A percentile compares a stretch with the other conserved stretches of the same genome.
These are phyloP conservation scores for Globisporangium nunn DNA, from an alignment of 352 stramenopile species.

Conservation along the genomic window DNA sequence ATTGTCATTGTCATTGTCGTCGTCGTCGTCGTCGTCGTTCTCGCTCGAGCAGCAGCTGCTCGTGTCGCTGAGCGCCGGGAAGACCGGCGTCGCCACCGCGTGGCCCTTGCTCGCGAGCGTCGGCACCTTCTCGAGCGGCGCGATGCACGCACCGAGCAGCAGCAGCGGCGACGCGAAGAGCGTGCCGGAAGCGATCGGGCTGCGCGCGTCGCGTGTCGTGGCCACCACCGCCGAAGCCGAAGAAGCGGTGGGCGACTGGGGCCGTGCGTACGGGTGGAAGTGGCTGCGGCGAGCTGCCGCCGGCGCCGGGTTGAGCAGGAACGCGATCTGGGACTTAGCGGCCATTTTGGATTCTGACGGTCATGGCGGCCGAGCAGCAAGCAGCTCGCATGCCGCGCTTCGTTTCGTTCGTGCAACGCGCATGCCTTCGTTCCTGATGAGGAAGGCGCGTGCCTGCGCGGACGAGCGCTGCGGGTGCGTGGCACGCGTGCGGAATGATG, in stretches of 20 bases:
- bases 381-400: background rate
- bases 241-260: slow-evolving; percentile 9
- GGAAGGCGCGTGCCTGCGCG: too few species aligned
- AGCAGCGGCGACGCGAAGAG: slow-evolving; percentile 25
- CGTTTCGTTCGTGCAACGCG: too few species aligned
- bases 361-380: background rate
- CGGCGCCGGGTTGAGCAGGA: slow-evolving; percentile 29
- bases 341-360: slow-evolving; percentile 21
- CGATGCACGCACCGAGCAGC: slow-evolving; percentile 25
- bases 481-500: too few species aligned
- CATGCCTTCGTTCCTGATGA: too few species aligned
- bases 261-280: slow-evolving; percentile 6
- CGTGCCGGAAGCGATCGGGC: slow-evolving; percentile 11
- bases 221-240: slow-evolving; percentile 1
- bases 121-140: slow-evolving; percentile 17
- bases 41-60: slow-evolving; percentile 8
- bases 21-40: slow-evolving; percentile 11
- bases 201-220: slow-evolving; percentile 16
- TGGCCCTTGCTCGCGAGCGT: background rate
- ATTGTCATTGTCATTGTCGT: background rate
- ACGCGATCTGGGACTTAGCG: slow-evolving; percentile 36
- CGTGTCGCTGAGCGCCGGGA: slow-evolving; percentile 10
- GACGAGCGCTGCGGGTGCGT: too few species aligned
- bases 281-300: slow-evolving; percentile 10
- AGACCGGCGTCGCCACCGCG: background rate